Percentiles rank a stretch among this genome's conserved stretches.
Conservation (phyloP, 768 basidiomycete genomes). For the Mycena indigotica region DNA sequence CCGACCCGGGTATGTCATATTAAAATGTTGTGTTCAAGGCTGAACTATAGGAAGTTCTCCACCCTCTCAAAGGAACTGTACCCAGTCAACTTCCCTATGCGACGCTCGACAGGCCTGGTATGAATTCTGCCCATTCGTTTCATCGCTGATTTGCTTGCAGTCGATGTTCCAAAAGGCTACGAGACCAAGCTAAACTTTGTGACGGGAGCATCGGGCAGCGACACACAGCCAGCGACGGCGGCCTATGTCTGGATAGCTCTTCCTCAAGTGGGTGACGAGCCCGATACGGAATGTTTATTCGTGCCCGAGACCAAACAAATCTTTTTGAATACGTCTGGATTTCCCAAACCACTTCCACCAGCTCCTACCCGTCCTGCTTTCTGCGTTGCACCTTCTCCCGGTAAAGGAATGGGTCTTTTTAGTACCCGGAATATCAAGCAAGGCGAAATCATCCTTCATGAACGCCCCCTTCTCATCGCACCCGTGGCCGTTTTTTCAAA, state of each 20-base stretch:
- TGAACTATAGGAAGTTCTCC: too few relatives aligned
- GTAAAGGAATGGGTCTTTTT: slow-evolving; percentile 35
- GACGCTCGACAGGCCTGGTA: too few relatives aligned
- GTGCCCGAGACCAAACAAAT: slow-evolving; percentile 11
- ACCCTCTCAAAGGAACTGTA: too few relatives aligned
- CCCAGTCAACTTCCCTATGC: too few relatives aligned
- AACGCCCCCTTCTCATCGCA: slow-evolving; percentile 39
- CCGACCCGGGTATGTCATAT: too few relatives aligned
- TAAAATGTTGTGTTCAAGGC: too few relatives aligned
- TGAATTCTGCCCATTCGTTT: too few relatives aligned
- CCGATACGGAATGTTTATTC: slow-evolving; percentile 12
- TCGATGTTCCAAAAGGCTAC: not conserved
- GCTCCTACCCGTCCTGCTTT: not conserved
- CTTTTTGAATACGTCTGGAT: too few relatives aligned
- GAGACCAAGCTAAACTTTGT: not conserved
- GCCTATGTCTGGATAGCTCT: too few relatives aligned
- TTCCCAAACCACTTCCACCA: too few relatives aligned
- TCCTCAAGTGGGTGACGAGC: too few relatives aligned
- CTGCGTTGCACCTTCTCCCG: slow-evolving; percentile 15
- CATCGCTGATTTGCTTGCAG: too few relatives aligned
- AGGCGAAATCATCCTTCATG: slow-evolving; percentile 38
- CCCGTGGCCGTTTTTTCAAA: slow-evolving; percentile 18
- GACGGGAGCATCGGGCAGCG: not conserved
- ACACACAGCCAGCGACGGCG: not conserved
- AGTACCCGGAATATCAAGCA: slow-evolving; percentile 30